These are phyloP conservation scores for Nicotiana tomentosiformis DNA, from an alignment of 257 asterid genomes.

Conservation along the genomic window DNA sequence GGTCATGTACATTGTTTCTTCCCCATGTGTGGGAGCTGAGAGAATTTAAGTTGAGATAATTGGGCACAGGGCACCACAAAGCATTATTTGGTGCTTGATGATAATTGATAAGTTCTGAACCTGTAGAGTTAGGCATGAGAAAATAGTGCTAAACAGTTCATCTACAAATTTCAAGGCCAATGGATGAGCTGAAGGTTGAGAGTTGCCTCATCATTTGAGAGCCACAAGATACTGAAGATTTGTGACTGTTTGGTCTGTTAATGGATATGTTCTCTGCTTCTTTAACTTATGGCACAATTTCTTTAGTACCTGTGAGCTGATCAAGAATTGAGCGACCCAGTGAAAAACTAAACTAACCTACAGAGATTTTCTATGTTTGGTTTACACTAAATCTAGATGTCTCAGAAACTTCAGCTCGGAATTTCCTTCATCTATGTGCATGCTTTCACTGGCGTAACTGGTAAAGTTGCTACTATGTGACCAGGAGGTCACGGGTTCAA, in stretches of 20 bases:
- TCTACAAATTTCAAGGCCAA: not conserved
- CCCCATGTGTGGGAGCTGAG: not conserved
- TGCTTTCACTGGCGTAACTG: too few species aligned
- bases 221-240: not conserved
- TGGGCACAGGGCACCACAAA: not conserved
- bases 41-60: not conserved
- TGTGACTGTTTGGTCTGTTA: not conserved
- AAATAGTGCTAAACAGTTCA: not conserved
- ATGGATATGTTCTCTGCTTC: not conserved
- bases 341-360: not conserved
- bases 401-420: not conserved
- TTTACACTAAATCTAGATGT: not conserved
- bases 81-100: not conserved
- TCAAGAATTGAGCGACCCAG: not conserved
- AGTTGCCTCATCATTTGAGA: not conserved
- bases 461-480: too few species aligned
- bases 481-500: too few species aligned
- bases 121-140: constrained; percentile 2
- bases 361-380: not conserved
- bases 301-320: not conserved
- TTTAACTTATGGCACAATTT: not conserved
- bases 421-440: not conserved
- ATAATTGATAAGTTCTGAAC: not conserved
- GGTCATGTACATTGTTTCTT: not conserved
- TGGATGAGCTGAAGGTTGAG: not conserved